Evolutionary conservation across 169 alveolate genomes (phyloP).

Genomic region (Plasmodium berghei): DNA sequence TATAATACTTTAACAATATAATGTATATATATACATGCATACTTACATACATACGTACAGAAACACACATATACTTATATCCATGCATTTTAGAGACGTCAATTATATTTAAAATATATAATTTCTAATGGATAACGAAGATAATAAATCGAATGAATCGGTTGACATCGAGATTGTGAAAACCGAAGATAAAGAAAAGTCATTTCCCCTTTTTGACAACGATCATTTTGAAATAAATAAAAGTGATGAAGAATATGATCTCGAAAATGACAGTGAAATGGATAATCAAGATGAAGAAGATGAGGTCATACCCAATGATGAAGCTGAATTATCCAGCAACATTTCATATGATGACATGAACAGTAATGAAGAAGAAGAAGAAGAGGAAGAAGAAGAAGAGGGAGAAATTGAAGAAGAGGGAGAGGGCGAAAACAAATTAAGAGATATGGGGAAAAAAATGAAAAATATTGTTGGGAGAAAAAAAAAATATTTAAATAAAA

Average conservation of each 20-base stretch:
- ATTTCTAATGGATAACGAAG: too few relatives aligned
- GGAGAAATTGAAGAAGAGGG: constrained; percentile 2
- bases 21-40: too few relatives aligned
- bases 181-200: constrained; percentile 1
- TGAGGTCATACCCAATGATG: constrained; percentile 65
- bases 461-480: constrained; percentile 10
- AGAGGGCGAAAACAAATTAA: not conserved
- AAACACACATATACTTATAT: too few relatives aligned
- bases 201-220: constrained; percentile 39
- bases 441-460: not conserved
- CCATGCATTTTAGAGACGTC: too few relatives aligned
- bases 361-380: constrained; percentile 68
- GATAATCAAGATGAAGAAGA: constrained; percentile 27
- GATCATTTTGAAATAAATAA: constrained; percentile 1
- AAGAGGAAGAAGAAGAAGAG: constrained; percentile 72
- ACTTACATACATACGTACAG: too few relatives aligned
- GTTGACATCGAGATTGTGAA: too few relatives aligned
- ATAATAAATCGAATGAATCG: too few relatives aligned
- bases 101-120: too few relatives aligned
- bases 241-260: not conserved
- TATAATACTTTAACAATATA: too few relatives aligned
- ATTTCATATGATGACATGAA: constrained; percentile 47
- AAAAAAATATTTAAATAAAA: constrained; percentile 27
- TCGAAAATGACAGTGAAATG: not conserved
- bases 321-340: constrained; percentile 40